Percentiles rank a stretch among this genome's conserved stretches.
These are phyloP conservation scores for Globisporangium apiculatum DNA, from an alignment of 352 stramenopile genomes.

Conservation along the genomic window DNA sequence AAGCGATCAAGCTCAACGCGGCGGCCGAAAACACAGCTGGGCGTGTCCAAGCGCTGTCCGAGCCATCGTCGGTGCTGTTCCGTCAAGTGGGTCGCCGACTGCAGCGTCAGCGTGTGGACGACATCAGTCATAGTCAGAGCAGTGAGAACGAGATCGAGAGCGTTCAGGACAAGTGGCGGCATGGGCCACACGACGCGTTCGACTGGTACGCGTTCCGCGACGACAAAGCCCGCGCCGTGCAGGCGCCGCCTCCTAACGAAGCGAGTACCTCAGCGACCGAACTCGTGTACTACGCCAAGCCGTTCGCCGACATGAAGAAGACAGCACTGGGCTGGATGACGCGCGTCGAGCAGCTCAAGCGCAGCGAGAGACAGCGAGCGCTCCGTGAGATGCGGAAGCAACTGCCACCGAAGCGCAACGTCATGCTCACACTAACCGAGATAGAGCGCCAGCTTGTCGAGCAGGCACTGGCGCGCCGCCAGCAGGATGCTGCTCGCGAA, in stretches of 20 bases:
- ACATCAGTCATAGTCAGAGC: not conserved
- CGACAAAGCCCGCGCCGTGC: conserved; percentile 1
- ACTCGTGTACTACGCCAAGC: conserved; percentile 46
- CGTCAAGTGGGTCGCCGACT: too few species aligned
- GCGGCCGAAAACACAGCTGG: too few species aligned
- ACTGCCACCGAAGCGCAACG: conserved; percentile 16
- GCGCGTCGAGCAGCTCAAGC: conserved; percentile 16
- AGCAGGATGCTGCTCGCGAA: conserved; percentile 13
- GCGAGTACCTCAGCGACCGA: conserved; percentile 5
- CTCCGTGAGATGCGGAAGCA: conserved; percentile 15
- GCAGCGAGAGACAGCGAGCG: conserved; percentile 12
- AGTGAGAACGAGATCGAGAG: not conserved
- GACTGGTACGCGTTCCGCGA: conserved; percentile 27
- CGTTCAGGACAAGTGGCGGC: conserved; percentile 7
- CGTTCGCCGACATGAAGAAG: conserved; percentile 40
- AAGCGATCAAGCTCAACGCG: too few species aligned
- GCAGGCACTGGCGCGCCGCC: conserved; percentile 4
- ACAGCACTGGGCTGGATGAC: conserved; percentile 34
- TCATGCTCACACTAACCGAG: conserved; percentile 20
- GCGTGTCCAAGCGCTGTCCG: too few species aligned
- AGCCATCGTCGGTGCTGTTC: too few species aligned
- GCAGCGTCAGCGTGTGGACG: not conserved
- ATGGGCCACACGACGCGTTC: not conserved
- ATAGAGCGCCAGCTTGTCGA: conserved; percentile 9
- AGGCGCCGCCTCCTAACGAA: not conserved